Conservation (phyloP, 208 protist species). For the Trypanosoma conorhini region DNA sequence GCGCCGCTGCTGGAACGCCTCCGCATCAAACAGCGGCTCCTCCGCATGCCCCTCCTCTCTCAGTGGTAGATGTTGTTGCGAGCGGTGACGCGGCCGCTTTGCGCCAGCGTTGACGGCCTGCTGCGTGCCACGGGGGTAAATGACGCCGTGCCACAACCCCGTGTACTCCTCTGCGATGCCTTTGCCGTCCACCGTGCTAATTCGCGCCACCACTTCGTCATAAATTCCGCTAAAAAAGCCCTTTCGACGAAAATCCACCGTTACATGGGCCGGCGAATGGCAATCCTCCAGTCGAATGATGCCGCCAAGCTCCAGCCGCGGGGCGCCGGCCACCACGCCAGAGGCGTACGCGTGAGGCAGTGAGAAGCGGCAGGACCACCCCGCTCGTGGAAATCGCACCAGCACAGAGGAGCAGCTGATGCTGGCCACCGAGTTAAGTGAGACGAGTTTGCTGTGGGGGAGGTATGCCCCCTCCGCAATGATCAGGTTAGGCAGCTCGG, state of each 20-base stretch:
- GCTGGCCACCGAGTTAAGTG: conserved; percentile 23
- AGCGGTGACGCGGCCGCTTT: background rate
- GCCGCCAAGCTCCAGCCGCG: conserved; percentile 26
- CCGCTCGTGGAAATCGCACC: conserved; percentile 17
- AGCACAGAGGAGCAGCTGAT: conserved; percentile 16
- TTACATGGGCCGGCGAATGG: conserved; percentile 2
- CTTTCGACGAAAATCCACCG: conserved; percentile 27
- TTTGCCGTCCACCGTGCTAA: conserved; percentile 11
- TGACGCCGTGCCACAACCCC: conserved; percentile 18
- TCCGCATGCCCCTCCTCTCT: background rate
- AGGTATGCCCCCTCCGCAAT: conserved; percentile 16
- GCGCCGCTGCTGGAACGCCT: background rate
- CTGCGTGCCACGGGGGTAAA: background rate
- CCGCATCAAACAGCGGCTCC: conserved; percentile 22
- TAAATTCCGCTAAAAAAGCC: conserved; percentile 23
- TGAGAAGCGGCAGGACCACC: conserved; percentile 10
- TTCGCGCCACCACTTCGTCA: conserved; percentile 24
- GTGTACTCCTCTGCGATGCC: conserved; percentile 9
- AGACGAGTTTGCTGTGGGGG: conserved; percentile 23
- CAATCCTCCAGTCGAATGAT: conserved; percentile 17
- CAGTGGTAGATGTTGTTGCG: background rate
- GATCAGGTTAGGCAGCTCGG: conserved; percentile 17
- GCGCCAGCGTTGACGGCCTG: background rate
- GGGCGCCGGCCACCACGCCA: conserved; percentile 21
- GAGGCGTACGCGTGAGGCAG: conserved; percentile 20